A percentile compares a stretch with the other conserved stretches of the same genome.
Evolutionary conservation across 2,329 filamentous ascomycete species (phyloP).

Genomic region (Pseudopyrenochaeta lycopersici): DNA sequence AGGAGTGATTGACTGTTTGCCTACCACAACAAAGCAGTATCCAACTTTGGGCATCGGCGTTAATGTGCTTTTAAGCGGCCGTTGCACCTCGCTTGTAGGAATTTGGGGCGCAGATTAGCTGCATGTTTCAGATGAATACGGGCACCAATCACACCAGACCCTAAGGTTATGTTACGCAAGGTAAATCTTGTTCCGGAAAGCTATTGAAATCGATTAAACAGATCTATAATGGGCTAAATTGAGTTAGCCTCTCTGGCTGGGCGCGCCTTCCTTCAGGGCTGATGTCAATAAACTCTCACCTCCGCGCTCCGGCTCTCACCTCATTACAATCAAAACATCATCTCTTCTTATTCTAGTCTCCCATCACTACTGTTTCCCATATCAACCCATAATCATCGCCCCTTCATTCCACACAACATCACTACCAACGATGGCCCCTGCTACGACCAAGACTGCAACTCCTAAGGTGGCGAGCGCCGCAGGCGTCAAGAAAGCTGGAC

Average conservation of each 20-base stretch:
- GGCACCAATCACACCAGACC: slow-evolving; percentile 16
- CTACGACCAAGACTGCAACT: slow-evolving; percentile 34
- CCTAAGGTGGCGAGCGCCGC: slow-evolving; percentile 31
- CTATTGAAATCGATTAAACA: slow-evolving; percentile 13
- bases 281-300: slow-evolving; percentile 23
- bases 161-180: slow-evolving; percentile 5
- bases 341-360: slow-evolving; percentile 1
- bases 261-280: slow-evolving; percentile 9
- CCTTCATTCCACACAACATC: slow-evolving; percentile 1
- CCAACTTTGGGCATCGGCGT: not conserved
- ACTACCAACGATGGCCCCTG: slow-evolving; percentile 32
- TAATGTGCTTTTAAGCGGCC: slow-evolving; percentile 1
- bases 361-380: not conserved
- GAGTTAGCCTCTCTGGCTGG: slow-evolving; percentile 3
- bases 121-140: slow-evolving; percentile 16
- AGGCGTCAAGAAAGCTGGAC: slow-evolving; percentile 40
- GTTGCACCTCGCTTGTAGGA: slow-evolving; percentile 8
- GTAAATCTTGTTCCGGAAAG: slow-evolving; percentile 3
- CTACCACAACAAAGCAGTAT: not conserved
- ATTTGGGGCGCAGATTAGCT: slow-evolving; percentile 12
- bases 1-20: not conserved
- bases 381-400: not conserved
- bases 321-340: slow-evolving; percentile 9
- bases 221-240: slow-evolving; percentile 5
- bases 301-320: slow-evolving; percentile 6